Evolutionary conservation across 169 alveolate genomes (phyloP).

Genomic region (Plasmodium cynomolgi): DNA sequence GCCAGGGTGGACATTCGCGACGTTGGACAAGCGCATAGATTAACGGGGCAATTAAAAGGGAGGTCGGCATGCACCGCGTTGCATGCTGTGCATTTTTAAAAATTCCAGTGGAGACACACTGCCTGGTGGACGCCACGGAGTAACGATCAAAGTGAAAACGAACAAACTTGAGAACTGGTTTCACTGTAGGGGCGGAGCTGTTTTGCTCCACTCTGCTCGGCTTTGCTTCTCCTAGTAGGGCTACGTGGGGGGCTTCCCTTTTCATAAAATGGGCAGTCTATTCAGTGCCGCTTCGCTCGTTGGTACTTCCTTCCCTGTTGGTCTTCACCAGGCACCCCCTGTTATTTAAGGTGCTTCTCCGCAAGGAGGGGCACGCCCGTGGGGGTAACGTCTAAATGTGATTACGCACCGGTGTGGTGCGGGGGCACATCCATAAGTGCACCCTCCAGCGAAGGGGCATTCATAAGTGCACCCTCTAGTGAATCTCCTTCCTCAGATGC

Average conservation of each 20-base stretch:
- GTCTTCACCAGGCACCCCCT: neutral
- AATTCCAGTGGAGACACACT: neutral
- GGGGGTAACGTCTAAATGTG: neutral
- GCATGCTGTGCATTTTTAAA: neutral
- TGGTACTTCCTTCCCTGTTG: neutral
- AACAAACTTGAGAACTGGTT: neutral
- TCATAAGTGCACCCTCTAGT: neutral
- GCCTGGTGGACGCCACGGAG: neutral
- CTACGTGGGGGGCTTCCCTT: neutral
- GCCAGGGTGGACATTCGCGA: neutral
- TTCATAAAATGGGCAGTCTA: neutral
- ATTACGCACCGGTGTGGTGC: neutral
- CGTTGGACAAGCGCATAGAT: neutral
- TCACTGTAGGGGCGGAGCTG: neutral
- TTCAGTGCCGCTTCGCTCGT: neutral
- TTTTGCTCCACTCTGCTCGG: too few species aligned
- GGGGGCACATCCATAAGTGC: neutral
- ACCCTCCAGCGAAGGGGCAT: neutral
- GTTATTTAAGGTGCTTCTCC: neutral
- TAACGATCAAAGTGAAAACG: neutral
- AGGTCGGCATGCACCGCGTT: neutral
- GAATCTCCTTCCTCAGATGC: neutral
- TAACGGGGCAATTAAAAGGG: neutral
- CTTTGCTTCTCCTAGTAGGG: neutral
- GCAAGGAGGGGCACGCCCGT: neutral